A percentile compares a stretch with the other conserved stretches of the same genome.
Evolutionary conservation across 2,329 filamentous ascomycete genomes (phyloP).

Genomic region (Colletotrichum australisinense): DNA sequence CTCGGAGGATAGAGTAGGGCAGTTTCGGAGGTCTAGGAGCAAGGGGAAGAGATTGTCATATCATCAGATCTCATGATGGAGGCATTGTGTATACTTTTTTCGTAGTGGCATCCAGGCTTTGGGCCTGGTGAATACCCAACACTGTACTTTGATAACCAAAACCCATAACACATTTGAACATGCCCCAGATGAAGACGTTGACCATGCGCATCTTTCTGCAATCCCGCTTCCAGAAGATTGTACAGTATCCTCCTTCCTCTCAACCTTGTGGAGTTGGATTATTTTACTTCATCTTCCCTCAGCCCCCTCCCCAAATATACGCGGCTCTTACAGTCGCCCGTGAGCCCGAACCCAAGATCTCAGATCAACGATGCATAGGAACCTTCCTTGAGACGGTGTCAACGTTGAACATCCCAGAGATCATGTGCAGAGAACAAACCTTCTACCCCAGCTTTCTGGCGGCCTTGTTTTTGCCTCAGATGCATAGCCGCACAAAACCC

Average conservation of each 20-base stretch:
- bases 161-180: neutral
- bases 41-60: neutral
- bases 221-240: neutral
- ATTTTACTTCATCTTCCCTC: no score
- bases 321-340: no score
- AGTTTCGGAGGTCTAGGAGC: neutral
- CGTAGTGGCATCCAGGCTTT: neutral
- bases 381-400: no score
- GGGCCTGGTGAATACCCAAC: neutral
- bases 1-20: slow-evolving; percentile 29
- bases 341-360: neutral
- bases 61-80: neutral
- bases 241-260: no score
- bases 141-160: neutral
- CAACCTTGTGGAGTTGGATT: no score
- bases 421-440: neutral
- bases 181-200: neutral
- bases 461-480: neutral
- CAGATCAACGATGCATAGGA: neutral
- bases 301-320: no score
- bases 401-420: no score
- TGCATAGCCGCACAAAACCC: neutral
- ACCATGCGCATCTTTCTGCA: neutral
- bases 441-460: neutral
- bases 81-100: neutral